Evolutionary conservation across 805 yeast genomes (phyloP).

Genomic region (Kazachstania africana): DNA sequence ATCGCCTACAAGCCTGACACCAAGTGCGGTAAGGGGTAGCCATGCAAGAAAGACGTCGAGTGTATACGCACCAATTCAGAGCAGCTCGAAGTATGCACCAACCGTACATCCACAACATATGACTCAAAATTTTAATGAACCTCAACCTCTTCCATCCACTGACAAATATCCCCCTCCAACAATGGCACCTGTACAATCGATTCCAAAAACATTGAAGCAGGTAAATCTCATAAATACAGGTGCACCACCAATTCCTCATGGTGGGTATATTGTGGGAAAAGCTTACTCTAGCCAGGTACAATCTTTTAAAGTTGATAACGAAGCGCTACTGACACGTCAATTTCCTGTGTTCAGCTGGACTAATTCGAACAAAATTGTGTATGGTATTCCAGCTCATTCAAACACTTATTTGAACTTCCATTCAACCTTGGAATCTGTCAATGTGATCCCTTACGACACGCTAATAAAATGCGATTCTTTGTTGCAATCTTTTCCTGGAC

Average conservation of each 20-base stretch:
- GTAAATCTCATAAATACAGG: no score
- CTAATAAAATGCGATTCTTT: slow-evolving; percentile 24
- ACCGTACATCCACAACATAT: slow-evolving; percentile 23
- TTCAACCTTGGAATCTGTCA: slow-evolving; percentile 19
- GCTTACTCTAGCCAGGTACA: no score
- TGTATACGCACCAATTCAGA: slow-evolving; percentile 22
- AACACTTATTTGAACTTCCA: slow-evolving; percentile 14
- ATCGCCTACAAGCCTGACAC: slow-evolving; percentile 5
- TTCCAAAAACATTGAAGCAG: no score
- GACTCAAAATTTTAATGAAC: background rate
- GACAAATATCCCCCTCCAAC: no score
- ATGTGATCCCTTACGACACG: slow-evolving; percentile 26
- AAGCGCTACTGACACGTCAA: slow-evolving; percentile 45
- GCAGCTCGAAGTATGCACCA: slow-evolving; percentile 31
- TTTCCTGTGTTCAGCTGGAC: slow-evolving; percentile 71
- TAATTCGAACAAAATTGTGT: slow-evolving; percentile 32
- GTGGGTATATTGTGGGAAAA: no score
- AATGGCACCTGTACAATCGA: no score
- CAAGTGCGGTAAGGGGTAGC: slow-evolving; percentile 3
- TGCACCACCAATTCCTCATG: no score
- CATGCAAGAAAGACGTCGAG: slow-evolving; percentile 13
- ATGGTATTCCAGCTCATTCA: slow-evolving; percentile 29
- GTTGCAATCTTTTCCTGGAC: slow-evolving; percentile 33
- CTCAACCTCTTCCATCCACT: slow-evolving; percentile 2
- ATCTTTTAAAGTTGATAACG: slow-evolving; percentile 34